Evolutionary conservation across 352 stramenopile species (phyloP), one percentile per base, ranked within the genome.

Genomic region (Detonula confervacea): DNA sequence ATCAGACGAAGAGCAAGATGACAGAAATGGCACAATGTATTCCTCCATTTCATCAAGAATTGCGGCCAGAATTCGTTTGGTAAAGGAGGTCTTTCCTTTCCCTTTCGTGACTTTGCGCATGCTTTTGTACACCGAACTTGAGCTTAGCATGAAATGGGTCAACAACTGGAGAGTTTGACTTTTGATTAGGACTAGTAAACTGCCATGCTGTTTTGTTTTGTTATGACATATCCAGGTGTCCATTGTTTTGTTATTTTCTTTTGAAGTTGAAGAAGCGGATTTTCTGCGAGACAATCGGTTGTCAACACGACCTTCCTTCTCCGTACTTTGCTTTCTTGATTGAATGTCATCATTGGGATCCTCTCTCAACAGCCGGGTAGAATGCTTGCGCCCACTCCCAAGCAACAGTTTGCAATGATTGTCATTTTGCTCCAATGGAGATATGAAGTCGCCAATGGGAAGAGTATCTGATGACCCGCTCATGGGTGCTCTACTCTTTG

Each of bases 31-130:
- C 16, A 84, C 9, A 14, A 77, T 64, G 29, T 22, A 77, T 52
- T 70, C 77, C 42, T 84, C 69, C 0, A 80, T n/a, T 39, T 66
- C 37, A 55, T 77, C 70, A 42, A 84, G 63, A 68, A 84, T 16
- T 27, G 62, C 66, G 25, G 63, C 46, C 14, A 78, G 42, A 9
- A 83, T 35, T 56, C 75, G 75, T 73, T 77, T 77, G 12, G 59
- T 44, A 18, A 78, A 30, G n/a, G 75, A 70, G 7, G 37, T 57
- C 29, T 68, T 62, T 30, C 51, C 64, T 44, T 25, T 33, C 29
- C 35, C 37, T 37, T 64, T n/a, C 46, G 47, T 37, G 22, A 42
- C 29, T 20, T 51, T 18, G 29, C 60, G 66, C 2, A 77, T 46
- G n/a, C 27, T 55, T 49, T 77, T 24, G 20, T 82, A 49, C 24